A percentile compares a stretch with the other conserved stretches of the same genome.
phyloP scores from a whole-genome alignment of 1,284 basidiomycete species.

The Moesziomyces sp. region DNA sequence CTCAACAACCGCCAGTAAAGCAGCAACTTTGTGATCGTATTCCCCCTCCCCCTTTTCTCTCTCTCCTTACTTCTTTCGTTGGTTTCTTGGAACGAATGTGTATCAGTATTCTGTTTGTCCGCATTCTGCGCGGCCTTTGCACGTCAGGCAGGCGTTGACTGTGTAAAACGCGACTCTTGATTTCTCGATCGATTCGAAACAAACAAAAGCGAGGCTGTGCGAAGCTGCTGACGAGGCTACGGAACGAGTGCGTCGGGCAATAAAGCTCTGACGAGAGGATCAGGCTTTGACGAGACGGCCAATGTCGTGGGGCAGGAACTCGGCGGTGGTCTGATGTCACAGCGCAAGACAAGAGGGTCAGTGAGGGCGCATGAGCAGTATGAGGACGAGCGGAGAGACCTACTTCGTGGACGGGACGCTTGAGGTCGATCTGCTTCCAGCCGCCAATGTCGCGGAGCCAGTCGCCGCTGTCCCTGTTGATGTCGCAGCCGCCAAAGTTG shows the following conservation, averaged over 20 bases:
- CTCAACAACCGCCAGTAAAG: conserved; percentile 49
- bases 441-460: conserved; percentile 44
- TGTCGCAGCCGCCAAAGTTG: conserved; percentile 43
- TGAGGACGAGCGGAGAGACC: neutral
- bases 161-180: no score
- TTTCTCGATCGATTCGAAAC: no score
- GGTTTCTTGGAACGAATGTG: conserved; percentile 1
- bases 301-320: conserved; percentile 45
- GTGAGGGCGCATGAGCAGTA: neutral
- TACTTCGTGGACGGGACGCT: conserved; percentile 31
- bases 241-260: neutral
- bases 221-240: neutral
- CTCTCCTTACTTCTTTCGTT: neutral
- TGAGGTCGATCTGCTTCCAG: conserved; percentile 49
- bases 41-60: no score
- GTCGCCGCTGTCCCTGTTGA: conserved; percentile 39
- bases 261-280: neutral
- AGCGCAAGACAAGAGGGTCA: neutral
- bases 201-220: neutral
- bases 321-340: conserved; percentile 17
- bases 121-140: neutral
- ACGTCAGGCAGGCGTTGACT: no score
- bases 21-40: no score
- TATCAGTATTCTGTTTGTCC: conserved; percentile 11
- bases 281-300: conserved; percentile 50